Base-by-base conservation (phyloP, 2,329 filamentous ascomycete genomes). In the Beauveria sp. region DNA sequence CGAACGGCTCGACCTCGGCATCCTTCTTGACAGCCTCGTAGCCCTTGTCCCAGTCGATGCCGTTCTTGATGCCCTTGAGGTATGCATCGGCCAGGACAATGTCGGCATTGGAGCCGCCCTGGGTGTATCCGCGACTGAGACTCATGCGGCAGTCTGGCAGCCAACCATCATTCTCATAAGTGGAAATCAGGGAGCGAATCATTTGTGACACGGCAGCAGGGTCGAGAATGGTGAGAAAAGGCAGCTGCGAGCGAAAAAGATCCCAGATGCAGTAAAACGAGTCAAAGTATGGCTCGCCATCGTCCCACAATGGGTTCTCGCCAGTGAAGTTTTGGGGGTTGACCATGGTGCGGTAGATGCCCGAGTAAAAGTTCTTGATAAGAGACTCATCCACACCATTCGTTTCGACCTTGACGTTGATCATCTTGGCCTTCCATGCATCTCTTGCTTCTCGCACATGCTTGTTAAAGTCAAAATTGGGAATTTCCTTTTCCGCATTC, bases 221-320 rank as follows among this genome's bases (percentile, higher is more conserved):
- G 66, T 91, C 88, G 1, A 88, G 63, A 24, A 92, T 76, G 0
- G 86, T 89, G 34, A 92, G 74, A 22, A 91, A 81, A 0, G 88
- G 87, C 53, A 90, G 81, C 62, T 88, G 86, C 42, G 83, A 86
- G 24, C 88, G 78, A 65, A 88, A 90, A 0, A 82, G 83, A 67
- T 91, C 88, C 88, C 88, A 91, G 5, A 90, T 85, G 66, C 87
- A 91, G 71, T 91, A 92, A 66, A 87, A 90, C 0, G 86, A 89
- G 70, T 91, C 88, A 68, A 87, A 91, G 67, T 90, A 91, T 0
- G 87, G 87, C 69, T 89, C 86, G 2, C 76, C 76, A 47, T 81
- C 86, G 2, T 81, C 66, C 86, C 87, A 91, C 0, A 85, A 69
- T 2, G 86, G 86, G 60, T 90, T 91, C 69, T 91, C 88, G 0